Percentiles rank a stretch among this genome's conserved stretches.
Conservation (phyloP, 2,329 filamentous ascomycete species). For the Didymella lethalis region DNA sequence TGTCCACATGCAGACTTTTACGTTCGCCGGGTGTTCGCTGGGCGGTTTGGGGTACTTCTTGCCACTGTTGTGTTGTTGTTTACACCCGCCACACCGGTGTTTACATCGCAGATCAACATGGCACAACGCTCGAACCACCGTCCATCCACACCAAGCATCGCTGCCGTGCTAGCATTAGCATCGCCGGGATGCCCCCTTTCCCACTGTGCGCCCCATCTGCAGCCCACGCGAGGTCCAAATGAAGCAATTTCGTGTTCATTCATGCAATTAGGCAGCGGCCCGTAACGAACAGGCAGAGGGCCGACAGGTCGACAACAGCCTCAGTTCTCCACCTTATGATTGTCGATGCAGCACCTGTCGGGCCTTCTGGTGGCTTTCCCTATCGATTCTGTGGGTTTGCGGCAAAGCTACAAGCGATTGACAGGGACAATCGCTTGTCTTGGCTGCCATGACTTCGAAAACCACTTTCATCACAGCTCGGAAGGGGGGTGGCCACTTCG, state of each 20-base stretch:
- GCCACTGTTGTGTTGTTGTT: constrained; percentile 7
- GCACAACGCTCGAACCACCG: constrained; percentile 13
- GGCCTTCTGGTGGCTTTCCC: constrained; percentile 23
- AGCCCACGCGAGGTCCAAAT: constrained; percentile 19
- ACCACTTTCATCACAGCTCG: constrained; percentile 11
- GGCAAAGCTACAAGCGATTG: constrained; percentile 5
- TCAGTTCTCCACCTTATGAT: constrained; percentile 47
- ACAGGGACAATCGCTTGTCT: constrained; percentile 6
- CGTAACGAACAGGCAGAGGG: constrained; percentile 29
- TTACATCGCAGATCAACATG: constrained; percentile 9
- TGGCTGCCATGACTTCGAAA: constrained; percentile 4
- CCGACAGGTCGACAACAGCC: constrained; percentile 25
- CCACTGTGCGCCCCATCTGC: constrained; percentile 11
- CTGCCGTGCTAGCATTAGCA: constrained; percentile 7
- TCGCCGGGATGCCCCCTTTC: constrained; percentile 15
- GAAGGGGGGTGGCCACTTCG: constrained; percentile 1
- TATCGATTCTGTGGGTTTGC: constrained; percentile 27
- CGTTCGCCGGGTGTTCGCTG: constrained; percentile 18
- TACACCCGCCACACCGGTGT: constrained; percentile 14
- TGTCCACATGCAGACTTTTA: constrained; percentile 7
- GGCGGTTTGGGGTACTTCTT: constrained; percentile 1
- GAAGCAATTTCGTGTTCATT: constrained; percentile 24
- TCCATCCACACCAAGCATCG: constrained; percentile 9
- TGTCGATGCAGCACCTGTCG: constrained; percentile 29
- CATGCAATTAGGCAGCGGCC: constrained; percentile 32